phyloP scores from a whole-genome alignment of 2,329 filamentous ascomycete genomes.

The Alternaria angustiovoidea region DNA sequence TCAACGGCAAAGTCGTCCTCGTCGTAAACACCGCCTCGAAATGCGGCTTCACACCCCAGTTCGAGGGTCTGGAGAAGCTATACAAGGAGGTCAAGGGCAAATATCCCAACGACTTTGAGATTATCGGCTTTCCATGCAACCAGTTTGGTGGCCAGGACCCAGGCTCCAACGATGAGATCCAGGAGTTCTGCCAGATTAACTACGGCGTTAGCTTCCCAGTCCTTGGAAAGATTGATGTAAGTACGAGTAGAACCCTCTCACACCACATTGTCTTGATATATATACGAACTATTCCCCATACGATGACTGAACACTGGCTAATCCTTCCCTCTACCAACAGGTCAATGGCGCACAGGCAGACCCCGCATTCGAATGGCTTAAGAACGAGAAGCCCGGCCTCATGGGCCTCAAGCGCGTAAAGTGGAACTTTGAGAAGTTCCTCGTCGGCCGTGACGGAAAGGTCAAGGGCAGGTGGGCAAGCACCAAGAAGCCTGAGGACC shows the following conservation, averaged over 20 bases:
- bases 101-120: constrained; percentile 78
- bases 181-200: constrained; percentile 84
- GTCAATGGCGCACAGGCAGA: constrained; percentile 80
- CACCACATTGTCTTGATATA: neutral
- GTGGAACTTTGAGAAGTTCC: constrained; percentile 99
- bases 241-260: neutral
- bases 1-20: constrained; percentile 92
- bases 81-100: constrained; percentile 78
- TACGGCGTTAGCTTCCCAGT: constrained; percentile 94
- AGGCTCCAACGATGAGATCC: constrained; percentile 70
- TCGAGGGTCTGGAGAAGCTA: constrained; percentile 86
- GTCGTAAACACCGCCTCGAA: constrained; percentile 98
- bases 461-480: constrained; percentile 89
- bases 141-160: constrained; percentile 95
- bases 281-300: neutral
- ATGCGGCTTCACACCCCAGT: constrained; percentile 98
- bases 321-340: constrained; percentile 9
- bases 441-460: constrained; percentile 84
- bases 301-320: neutral
- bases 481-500: constrained; percentile 81
- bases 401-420: constrained; percentile 91
- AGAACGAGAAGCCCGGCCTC: constrained; percentile 76
- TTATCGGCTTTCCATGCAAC: constrained; percentile 98
- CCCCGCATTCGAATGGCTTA: constrained; percentile 80
- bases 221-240: constrained; percentile 87